Evolutionary conservation across 129 eudicot genomes (phyloP).

Genomic region (Ambrosia artemisiifolia): DNA sequence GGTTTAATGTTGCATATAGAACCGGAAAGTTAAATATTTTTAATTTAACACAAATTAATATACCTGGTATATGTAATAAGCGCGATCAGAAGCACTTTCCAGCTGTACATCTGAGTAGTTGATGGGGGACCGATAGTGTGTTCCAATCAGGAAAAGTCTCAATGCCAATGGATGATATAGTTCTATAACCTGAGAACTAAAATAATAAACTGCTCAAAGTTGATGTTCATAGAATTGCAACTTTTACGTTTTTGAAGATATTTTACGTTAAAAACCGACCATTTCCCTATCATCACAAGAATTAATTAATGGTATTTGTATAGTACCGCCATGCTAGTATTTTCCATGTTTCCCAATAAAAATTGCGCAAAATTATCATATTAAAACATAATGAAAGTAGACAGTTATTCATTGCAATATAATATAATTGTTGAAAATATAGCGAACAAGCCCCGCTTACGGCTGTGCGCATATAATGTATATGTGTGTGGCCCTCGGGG

Average conservation of each 20-base stretch:
- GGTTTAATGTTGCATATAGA: neutral
- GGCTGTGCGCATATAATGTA: too few species aligned
- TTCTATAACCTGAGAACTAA: conserved; percentile 65
- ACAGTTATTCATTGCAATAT: neutral
- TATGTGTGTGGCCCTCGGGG: too few species aligned
- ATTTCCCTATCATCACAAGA: neutral
- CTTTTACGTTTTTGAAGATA: neutral
- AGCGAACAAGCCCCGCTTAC: too few species aligned
- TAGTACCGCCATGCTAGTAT: neutral
- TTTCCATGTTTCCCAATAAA: neutral
- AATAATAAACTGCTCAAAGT: neutral
- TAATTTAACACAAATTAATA: neutral
- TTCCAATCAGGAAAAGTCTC: conserved; percentile 80
- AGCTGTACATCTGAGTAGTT: conserved; percentile 81
- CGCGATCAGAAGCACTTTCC: conserved; percentile 89
- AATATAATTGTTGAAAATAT: neutral
- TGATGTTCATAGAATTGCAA: conserved; percentile 5
- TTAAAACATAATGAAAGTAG: neutral
- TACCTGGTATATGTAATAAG: conserved; percentile 92
- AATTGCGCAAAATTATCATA: neutral
- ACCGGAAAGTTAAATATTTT: neutral
- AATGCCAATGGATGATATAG: conserved; percentile 93
- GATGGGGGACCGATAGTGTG: conserved; percentile 95
- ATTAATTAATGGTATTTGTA: neutral
- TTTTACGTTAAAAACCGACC: neutral